phyloP scores from a whole-genome alignment of 2,329 filamentous ascomycete genomes.

The Cryphonectria naterciae region DNA sequence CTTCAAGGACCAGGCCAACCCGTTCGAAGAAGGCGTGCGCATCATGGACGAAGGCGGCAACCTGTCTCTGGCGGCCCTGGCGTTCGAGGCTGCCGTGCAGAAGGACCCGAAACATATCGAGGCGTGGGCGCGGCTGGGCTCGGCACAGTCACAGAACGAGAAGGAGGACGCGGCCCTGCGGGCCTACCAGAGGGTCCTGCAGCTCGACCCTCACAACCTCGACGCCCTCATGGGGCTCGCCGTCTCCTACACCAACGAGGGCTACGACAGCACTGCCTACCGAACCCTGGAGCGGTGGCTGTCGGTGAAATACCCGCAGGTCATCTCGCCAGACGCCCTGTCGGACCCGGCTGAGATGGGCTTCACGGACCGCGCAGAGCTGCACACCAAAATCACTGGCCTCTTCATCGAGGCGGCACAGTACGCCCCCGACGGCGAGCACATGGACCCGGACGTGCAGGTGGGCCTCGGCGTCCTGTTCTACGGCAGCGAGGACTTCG shows the following conservation, averaged over 20 bases:
- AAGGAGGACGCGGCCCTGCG: constrained; percentile 96
- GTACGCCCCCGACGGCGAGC: constrained; percentile 85
- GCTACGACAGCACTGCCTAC: constrained; percentile 96
- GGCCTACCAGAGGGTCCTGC: constrained; percentile 87
- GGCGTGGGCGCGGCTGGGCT: constrained; percentile 91
- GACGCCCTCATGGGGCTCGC: constrained; percentile 92
- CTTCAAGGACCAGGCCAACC: constrained; percentile 78
- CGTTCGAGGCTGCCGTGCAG: constrained; percentile 94
- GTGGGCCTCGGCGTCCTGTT: constrained; percentile 96
- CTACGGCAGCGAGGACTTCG: constrained; percentile 96
- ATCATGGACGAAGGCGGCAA: constrained; percentile 95
- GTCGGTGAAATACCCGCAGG: constrained; percentile 87
- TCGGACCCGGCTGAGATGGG: constrained; percentile 82
- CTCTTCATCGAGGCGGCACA: constrained; percentile 93
- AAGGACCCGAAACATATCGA: constrained; percentile 86
- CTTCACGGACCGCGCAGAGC: constrained; percentile 87
- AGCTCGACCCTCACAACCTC: constrained; percentile 84
- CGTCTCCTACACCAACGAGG: constrained; percentile 98
- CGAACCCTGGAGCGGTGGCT: constrained; percentile 96
- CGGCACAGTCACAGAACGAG: constrained; percentile 95
- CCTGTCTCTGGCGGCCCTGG: constrained; percentile 86
- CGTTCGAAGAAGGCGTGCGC: constrained; percentile 89
- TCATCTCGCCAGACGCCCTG: constrained; percentile 73
- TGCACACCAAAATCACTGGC: constrained; percentile 89
- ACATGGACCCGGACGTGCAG: constrained; percentile 98